Conservation (phyloP, 2,329 filamentous ascomycete genomes). For the Xylaria sp. region DNA sequence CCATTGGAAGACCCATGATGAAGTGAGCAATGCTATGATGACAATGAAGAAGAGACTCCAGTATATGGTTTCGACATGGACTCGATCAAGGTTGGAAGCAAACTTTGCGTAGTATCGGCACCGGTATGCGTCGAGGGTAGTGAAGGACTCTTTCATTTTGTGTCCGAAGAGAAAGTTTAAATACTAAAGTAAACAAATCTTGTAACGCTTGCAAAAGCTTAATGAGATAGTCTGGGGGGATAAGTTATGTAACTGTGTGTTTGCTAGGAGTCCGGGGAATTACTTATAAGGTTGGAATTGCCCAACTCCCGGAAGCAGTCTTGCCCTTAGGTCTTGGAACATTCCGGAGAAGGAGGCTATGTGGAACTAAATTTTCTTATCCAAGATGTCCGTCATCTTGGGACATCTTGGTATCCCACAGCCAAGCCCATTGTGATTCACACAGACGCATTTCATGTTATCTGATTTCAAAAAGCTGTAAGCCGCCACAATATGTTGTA, state of each 20-base stretch:
- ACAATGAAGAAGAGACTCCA: constrained; percentile 49
- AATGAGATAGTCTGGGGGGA: neutral
- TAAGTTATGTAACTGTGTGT: neutral
- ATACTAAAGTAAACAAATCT: neutral
- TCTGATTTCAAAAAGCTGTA: neutral
- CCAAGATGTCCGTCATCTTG: neutral
- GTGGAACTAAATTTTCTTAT: neutral
- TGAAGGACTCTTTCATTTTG: constrained; percentile 46
- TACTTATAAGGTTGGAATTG: neutral
- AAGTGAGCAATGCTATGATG: constrained; percentile 45
- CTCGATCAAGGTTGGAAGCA: constrained; percentile 43
- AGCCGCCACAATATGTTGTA: neutral
- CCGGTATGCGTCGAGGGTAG: constrained; percentile 38
- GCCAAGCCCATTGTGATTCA: neutral
- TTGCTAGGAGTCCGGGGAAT: neutral
- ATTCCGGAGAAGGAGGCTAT: neutral
- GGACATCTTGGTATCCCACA: neutral
- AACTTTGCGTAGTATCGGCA: constrained; percentile 51
- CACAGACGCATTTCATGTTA: neutral
- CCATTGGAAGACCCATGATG: constrained; percentile 47
- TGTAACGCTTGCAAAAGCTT: neutral
- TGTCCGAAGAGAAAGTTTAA: neutral
- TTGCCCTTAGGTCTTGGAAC: neutral
- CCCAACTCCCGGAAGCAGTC: neutral
- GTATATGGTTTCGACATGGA: constrained; percentile 47